A percentile compares a stretch with the other conserved stretches of the same genome.
Evolutionary conservation across 2,329 filamentous ascomycete species (phyloP).

Genomic region (Pezicula neosporulosa): DNA sequence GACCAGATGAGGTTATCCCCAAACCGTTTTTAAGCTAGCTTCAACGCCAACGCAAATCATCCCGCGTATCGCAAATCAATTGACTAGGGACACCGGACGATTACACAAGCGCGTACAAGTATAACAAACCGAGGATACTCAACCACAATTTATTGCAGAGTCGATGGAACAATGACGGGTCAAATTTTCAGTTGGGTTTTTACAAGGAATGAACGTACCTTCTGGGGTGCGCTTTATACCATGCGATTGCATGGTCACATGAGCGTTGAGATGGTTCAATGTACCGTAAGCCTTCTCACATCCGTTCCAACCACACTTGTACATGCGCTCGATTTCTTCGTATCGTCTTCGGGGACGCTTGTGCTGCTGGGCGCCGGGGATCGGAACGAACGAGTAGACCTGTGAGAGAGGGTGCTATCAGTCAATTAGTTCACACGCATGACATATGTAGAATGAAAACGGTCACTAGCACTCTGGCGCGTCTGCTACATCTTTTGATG

Average conservation of each 20-base stretch:
- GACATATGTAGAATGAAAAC: background rate
- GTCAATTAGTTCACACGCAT: conserved; percentile 12
- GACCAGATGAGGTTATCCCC: conserved; percentile 25
- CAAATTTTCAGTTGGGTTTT: background rate
- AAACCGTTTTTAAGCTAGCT: conserved; percentile 48
- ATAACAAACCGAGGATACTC: background rate
- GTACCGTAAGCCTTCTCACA: conserved; percentile 99
- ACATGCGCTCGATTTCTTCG: conserved; percentile 99
- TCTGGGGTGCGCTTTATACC: conserved; percentile 93
- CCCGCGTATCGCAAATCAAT: conserved; percentile 11
- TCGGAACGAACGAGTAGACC: conserved; percentile 97
- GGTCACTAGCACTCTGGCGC: background rate
- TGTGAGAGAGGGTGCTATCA: conserved; percentile 52
- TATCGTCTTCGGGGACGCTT: conserved; percentile 91
- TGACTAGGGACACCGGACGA: conserved; percentile 11
- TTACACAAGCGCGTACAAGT: conserved; percentile 7
- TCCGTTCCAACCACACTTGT: conserved; percentile 98
- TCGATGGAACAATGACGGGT: background rate
- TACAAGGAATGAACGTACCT: conserved; percentile 58
- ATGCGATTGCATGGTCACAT: conserved; percentile 98
- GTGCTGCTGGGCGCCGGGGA: conserved; percentile 94
- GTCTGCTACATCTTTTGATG: no score
- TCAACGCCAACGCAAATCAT: conserved; percentile 37
- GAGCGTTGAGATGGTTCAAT: conserved; percentile 93
- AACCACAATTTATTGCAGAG: background rate